Evolutionary conservation across 768 basidiomycete genomes (phyloP), one percentile per base, ranked within the genome.

Genomic region (Termitomyces sp.): DNA sequence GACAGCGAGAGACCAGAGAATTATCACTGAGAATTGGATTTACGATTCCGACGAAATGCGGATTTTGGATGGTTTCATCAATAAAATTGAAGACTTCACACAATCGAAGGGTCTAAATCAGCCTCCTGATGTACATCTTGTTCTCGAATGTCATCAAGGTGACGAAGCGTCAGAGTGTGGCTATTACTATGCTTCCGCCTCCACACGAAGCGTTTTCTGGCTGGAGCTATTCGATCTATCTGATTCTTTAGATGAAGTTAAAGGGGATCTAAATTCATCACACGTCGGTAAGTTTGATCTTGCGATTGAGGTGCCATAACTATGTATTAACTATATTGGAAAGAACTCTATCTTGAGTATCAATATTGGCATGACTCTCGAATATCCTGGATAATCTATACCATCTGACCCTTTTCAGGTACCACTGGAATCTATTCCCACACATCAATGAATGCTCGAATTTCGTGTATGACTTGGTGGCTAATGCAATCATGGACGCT

Each of bases 21-120:
- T 51, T 17, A 43, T 56, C 19, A 56, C 55, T 15, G 55, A 56
- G 30, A 45, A 48, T 21, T 56, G 55, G 55, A 48, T 56, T 41
- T 56, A 48, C 42, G 21, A 56, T 37, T 12, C 19, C 15, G 30
- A 34, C 15, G 49, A 49, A 37, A n/a, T 44, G 17, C 26, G 11
- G 3, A 10, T n/a, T 21, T 2, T 56, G 2, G 19, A 48, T 22
- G 24, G 42, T 11, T 56, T 56, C 17, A 50, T 56, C 15, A 19
- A 21, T 11, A 28, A 56, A 22, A 42, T 56, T 10, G 55, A 56
- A 38, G 42, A 17, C 7, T 51, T 45, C 21, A 43, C 48, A 2
- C 40, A 43, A 26, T 22, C 22, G 2, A 48, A 32, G 22, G 41
- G 26, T 17, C 19, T 37, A 14, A 26, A 22, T n/a, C 22, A 48